phyloP scores from a whole-genome alignment of 495 filamentous ascomycete genomes.

The Amphirosellinia nigrospora region DNA sequence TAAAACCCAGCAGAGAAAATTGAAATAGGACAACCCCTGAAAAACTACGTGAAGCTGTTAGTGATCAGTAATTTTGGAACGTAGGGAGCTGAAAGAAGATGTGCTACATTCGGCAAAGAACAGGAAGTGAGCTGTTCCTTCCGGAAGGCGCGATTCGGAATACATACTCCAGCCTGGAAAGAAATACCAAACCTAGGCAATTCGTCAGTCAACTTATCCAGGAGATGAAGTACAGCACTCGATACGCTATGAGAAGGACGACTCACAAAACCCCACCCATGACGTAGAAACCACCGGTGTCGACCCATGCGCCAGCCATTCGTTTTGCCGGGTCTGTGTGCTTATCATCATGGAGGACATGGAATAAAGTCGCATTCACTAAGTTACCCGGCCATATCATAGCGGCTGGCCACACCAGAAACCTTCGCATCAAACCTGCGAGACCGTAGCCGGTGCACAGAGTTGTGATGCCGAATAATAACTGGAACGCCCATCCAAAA shows the following conservation, averaged over 20 bases:
- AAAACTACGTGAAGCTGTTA: conserved; percentile 41
- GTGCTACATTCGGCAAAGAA: neutral
- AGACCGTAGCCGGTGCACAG: conserved; percentile 76
- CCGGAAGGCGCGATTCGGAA: neutral
- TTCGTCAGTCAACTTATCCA: conserved; percentile 39
- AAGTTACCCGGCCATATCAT: conserved; percentile 78
- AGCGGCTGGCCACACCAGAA: conserved; percentile 65
- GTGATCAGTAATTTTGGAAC: neutral
- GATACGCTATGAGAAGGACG: conserved; percentile 46
- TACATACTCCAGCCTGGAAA: conserved; percentile 58
- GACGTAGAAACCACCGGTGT: conserved; percentile 68
- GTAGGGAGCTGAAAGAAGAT: neutral
- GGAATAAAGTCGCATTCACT: conserved; percentile 69
- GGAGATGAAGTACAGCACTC: conserved; percentile 35
- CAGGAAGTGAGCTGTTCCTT: neutral
- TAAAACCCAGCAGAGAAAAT: conserved; percentile 66
- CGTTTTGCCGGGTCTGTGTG: conserved; percentile 60
- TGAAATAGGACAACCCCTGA: conserved; percentile 63
- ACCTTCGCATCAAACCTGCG: conserved; percentile 69
- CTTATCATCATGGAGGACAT: conserved; percentile 69
- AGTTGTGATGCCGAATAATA: conserved; percentile 71
- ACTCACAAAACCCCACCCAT: conserved; percentile 55
- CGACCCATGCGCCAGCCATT: conserved; percentile 70
- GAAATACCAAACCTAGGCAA: conserved; percentile 56
- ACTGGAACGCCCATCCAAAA: conserved; percentile 69